Base-by-base conservation (phyloP, 2,329 filamentous ascomycete species). In the Coleophoma crateriformis region DNA sequence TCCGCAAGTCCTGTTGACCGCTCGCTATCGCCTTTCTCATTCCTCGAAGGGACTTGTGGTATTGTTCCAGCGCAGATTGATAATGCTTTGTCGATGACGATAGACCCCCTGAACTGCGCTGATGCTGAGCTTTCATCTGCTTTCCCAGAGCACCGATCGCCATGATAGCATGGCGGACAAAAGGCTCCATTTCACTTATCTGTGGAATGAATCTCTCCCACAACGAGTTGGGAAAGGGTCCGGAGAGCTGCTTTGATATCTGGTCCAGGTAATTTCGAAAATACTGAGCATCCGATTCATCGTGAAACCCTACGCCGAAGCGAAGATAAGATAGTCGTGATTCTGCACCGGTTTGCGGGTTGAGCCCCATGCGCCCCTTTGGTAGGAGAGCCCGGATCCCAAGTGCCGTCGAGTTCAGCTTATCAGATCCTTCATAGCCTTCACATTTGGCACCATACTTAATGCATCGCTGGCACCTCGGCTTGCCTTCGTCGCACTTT, bases 401-500 rank as follows among this genome's bases (percentile, higher is more conserved):
- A 37, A n/a, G n/a, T 37, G 11, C 34, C 34, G 11, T 37, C 34
- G 34, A 37, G 34, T 12, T 37, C 12, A 37, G 19, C 19, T 19
- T 19, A 19, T 19, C 19, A 19, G 19, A 19, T 19, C 19, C 34
- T 2, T 12, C 2, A n/a, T 37, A 37, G n/a, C 34, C 34, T 12
- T 37, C 34, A n/a, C 34, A 37, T n/a, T 37, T n/a, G 11, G 34
- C n/a, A 37, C 34, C 34, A 4, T 12, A 37, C 12, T 37, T 37
- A 12, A 37, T 12, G n/a, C 34, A 37, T 37, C 34, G 73, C 34
- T 71, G 63, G 45, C 49, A 50, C 14, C 12, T 20, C 17, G 49
- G 49, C 5, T 27, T 50, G 15, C 22, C 39, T 17, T 50, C 49
- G 43, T 50, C 49, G 17, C 49, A 50, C 27, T 50, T 50, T 2